Conservation (phyloP, 1,284 basidiomycete species). For the Cutaneotrichosporon cyanovorans region DNA sequence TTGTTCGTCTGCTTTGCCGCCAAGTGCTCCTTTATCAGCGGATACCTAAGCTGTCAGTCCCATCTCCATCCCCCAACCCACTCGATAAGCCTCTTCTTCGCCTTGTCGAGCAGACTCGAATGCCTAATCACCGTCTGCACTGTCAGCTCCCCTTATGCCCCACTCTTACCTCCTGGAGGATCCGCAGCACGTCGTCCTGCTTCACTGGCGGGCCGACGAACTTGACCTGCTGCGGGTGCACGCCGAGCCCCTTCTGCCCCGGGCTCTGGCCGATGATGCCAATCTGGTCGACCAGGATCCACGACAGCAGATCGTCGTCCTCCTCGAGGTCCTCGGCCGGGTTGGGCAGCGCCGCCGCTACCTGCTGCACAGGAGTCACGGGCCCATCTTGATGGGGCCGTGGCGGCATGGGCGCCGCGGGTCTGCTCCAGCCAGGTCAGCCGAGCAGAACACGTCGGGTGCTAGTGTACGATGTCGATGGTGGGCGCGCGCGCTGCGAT, state of each 20-base stretch:
- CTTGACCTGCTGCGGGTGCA: constrained; percentile 43
- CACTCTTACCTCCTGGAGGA: constrained; percentile 30
- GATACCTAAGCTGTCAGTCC: constrained; percentile 11
- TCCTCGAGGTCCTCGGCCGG: constrained; percentile 41
- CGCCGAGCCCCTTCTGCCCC: constrained; percentile 33
- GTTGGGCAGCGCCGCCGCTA: too few species aligned
- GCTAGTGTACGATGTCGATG: too few species aligned
- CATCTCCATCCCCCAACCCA: neutral
- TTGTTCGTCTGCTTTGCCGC: constrained; percentile 24
- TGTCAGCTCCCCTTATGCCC: neutral
- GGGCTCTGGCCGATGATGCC: constrained; percentile 30
- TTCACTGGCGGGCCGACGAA: constrained; percentile 36
- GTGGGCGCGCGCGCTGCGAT: too few species aligned
- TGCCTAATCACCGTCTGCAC: constrained; percentile 20
- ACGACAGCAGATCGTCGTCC: constrained; percentile 44
- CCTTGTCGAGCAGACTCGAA: constrained; percentile 21
- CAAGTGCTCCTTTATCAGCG: constrained; percentile 32
- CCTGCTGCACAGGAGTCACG: too few species aligned
- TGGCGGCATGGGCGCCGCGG: too few species aligned
- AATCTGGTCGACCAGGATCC: constrained; percentile 44
- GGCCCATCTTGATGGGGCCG: constrained; percentile 2
- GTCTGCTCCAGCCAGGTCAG: too few species aligned
- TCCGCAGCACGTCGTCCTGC: constrained; percentile 31
- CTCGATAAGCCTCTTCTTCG: constrained; percentile 12
- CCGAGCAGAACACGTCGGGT: too few species aligned